phyloP scores from a whole-genome alignment of 768 basidiomycete genomes.

The Suillus hirtellus region DNA sequence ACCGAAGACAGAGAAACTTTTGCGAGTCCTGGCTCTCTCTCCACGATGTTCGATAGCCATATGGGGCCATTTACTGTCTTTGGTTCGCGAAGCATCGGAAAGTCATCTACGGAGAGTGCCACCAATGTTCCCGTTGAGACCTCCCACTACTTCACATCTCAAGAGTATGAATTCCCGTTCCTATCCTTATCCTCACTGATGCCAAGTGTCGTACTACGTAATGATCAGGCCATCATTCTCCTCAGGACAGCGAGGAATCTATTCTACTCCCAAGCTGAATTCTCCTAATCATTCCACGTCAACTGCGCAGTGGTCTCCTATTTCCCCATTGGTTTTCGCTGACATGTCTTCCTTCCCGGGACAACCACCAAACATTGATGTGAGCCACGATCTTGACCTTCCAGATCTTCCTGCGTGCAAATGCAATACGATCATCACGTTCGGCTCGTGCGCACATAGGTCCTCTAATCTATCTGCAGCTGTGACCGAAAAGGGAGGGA shows the following conservation, averaged over 20 bases:
- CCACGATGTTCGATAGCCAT: constrained; percentile 28
- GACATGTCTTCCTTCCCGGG: background rate
- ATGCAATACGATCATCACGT: background rate
- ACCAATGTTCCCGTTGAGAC: constrained; percentile 2
- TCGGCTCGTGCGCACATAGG: background rate
- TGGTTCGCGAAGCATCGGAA: constrained; percentile 9
- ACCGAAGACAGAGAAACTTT: constrained; percentile 1
- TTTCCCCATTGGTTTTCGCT: constrained; percentile 8
- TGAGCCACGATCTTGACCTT: constrained; percentile 7
- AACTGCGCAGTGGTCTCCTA: constrained; percentile 9
- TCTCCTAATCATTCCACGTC: constrained; percentile 15
- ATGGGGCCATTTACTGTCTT: constrained; percentile 19
- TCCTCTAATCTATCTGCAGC: background rate
- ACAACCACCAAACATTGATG: background rate
- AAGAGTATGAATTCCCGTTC: constrained; percentile 15
- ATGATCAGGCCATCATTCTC: constrained; percentile 14
- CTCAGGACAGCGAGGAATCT: constrained; percentile 19
- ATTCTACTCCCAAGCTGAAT: constrained; percentile 11
- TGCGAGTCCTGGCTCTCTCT: constrained; percentile 15
- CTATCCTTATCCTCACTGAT: constrained; percentile 15
- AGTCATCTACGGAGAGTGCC: constrained; percentile 16
- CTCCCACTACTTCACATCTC: constrained; percentile 13
- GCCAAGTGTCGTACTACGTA: background rate
- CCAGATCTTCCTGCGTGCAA: background rate
- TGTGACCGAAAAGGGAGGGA: background rate